phyloP scores from a whole-genome alignment of 305 asterid genomes.

The Fraxinus sp. region DNA sequence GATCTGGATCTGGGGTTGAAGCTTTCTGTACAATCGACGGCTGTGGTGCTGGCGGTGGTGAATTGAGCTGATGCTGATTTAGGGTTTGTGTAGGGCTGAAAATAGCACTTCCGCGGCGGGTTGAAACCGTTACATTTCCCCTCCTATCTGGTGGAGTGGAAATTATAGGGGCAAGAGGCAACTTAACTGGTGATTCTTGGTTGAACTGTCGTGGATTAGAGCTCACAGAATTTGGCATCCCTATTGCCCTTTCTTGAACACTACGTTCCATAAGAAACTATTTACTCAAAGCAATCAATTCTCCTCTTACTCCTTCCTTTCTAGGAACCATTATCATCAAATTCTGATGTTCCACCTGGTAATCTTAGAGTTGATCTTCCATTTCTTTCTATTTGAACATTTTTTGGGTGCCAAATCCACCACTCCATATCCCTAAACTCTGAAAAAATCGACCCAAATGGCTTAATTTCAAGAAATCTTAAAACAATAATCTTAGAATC shows the following conservation, averaged over 20 bases:
- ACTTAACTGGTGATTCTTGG: slow-evolving; percentile 37
- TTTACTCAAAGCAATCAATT: neutral
- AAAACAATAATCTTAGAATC: slow-evolving; percentile 25
- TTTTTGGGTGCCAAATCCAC: slow-evolving; percentile 36
- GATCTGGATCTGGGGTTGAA: slow-evolving; percentile 67
- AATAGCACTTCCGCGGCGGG: slow-evolving; percentile 43
- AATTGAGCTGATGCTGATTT: slow-evolving; percentile 38
- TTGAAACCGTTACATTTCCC: slow-evolving; percentile 18
- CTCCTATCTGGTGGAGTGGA: slow-evolving; percentile 40
- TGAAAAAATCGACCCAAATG: slow-evolving; percentile 27
- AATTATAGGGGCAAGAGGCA: slow-evolving; percentile 44
- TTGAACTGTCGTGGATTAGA: slow-evolving; percentile 23
- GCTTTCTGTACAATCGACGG: slow-evolving; percentile 19
- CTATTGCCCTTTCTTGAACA: slow-evolving; percentile 34
- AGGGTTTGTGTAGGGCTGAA: slow-evolving; percentile 64
- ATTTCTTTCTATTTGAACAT: slow-evolving; percentile 31
- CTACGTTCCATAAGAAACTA: slow-evolving; percentile 39
- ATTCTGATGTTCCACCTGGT: slow-evolving; percentile 26
- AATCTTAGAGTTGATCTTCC: slow-evolving; percentile 23
- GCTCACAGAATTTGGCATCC: slow-evolving; percentile 26
- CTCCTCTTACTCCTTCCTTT: slow-evolving; percentile 9
- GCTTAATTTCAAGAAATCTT: slow-evolving; percentile 28
- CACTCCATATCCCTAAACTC: slow-evolving; percentile 22
- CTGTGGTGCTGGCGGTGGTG: slow-evolving; percentile 19
- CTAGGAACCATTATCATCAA: slow-evolving; percentile 5